phyloP scores from a whole-genome alignment of 2,329 filamentous ascomycete genomes.

The Pseudofabraea citricarpa region DNA sequence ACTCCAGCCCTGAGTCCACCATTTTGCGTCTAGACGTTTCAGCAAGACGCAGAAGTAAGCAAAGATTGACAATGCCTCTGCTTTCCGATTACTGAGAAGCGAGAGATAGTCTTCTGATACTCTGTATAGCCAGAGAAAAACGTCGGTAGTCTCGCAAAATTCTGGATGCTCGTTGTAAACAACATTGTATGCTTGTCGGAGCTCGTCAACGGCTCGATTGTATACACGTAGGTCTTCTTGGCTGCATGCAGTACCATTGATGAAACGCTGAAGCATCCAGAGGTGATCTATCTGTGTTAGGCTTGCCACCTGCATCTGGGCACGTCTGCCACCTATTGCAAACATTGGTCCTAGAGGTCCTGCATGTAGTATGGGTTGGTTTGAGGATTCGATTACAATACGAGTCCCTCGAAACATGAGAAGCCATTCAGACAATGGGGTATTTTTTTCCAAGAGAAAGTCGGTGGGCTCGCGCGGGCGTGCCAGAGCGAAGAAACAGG shows the following conservation, averaged over 20 bases:
- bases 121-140: constrained; percentile 32
- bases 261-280: constrained; percentile 13
- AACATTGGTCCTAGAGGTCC: constrained; percentile 19
- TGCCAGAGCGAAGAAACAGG: constrained; percentile 29
- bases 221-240: constrained; percentile 19
- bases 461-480: constrained; percentile 25
- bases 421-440: constrained; percentile 29
- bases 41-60: constrained; percentile 27
- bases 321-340: constrained; percentile 12
- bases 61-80: constrained; percentile 29
- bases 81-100: constrained; percentile 26
- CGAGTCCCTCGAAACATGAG: constrained; percentile 27
- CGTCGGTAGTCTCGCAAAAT: constrained; percentile 29
- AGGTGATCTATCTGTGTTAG: constrained; percentile 9
- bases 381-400: constrained; percentile 23
- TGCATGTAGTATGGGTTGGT: constrained; percentile 11
- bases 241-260: constrained; percentile 15
- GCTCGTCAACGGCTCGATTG: constrained; percentile 25
- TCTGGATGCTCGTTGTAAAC: constrained; percentile 12
- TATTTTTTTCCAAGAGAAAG: constrained; percentile 26
- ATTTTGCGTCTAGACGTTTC: constrained; percentile 24
- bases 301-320: background rate
- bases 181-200: constrained; percentile 24
- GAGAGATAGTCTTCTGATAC: constrained; percentile 30
- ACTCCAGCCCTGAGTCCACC: constrained; percentile 31